These are phyloP conservation scores for Boletus pseudo-olivaceus DNA, from an alignment of 768 basidiomycete genomes.

Conservation along the genomic window DNA sequence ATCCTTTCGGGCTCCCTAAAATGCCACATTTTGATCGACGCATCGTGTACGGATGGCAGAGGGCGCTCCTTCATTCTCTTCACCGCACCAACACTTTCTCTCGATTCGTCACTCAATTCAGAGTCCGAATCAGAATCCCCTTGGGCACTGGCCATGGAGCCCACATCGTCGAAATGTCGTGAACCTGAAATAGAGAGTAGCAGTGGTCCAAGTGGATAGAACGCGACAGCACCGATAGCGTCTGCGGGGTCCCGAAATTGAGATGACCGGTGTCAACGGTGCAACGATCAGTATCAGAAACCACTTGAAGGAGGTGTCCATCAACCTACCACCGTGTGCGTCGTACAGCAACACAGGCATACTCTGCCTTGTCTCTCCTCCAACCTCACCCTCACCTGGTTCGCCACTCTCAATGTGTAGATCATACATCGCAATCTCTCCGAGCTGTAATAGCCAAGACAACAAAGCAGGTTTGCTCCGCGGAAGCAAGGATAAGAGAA, in stretches of 20 bases:
- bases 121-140: conserved; percentile 16
- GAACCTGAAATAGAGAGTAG: conserved; percentile 75
- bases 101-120: conserved; percentile 11
- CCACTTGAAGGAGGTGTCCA: not conserved
- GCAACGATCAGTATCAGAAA: not conserved
- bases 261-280: not conserved
- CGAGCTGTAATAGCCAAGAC: conserved; percentile 39
- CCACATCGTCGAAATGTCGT: conserved; percentile 50
- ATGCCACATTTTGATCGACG: conserved; percentile 29
- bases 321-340: conserved; percentile 54
- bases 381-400: not conserved
- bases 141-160: not conserved
- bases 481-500: not conserved
- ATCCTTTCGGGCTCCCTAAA: not conserved
- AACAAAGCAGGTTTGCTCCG: not conserved
- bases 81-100: not conserved
- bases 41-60: conserved; percentile 21
- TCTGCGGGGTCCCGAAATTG: conserved; percentile 40
- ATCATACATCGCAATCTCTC: conserved; percentile 59
- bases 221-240: conserved; percentile 65
- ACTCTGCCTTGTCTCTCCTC: conserved; percentile 10
- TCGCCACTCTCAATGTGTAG: conserved; percentile 26
- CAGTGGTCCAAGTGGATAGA: conserved; percentile 61
- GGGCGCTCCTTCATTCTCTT: conserved; percentile 11
- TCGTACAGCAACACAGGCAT: conserved; percentile 38